These are phyloP conservation scores for Nadsonia commutata DNA, from an alignment of 1,139 yeast genomes.

Conservation along the genomic window DNA sequence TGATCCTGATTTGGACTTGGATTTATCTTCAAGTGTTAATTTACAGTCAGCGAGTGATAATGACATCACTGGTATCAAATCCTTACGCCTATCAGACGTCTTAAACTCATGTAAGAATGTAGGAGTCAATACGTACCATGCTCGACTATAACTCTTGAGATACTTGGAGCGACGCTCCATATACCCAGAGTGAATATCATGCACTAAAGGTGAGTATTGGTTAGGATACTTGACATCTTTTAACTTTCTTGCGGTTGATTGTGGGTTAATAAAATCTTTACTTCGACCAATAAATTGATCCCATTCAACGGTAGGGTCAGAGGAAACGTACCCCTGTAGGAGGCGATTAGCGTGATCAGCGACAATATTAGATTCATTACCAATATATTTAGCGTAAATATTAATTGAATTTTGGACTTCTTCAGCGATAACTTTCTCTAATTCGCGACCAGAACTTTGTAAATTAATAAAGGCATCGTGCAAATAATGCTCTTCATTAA, in stretches of 20 bases:
- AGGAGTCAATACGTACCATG: slow-evolving; percentile 86
- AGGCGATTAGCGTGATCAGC: not conserved
- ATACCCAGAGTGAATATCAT: slow-evolving; percentile 62
- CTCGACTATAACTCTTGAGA: slow-evolving; percentile 74
- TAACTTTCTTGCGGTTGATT: slow-evolving; percentile 51
- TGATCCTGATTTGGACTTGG: slow-evolving; percentile 43
- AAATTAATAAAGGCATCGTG: slow-evolving; percentile 80
- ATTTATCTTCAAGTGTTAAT: slow-evolving; percentile 67
- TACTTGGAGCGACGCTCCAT: slow-evolving; percentile 85
- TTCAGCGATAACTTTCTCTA: slow-evolving; percentile 75
- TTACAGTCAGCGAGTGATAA: slow-evolving; percentile 68
- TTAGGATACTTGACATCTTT: slow-evolving; percentile 51
- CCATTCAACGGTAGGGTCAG: slow-evolving; percentile 81
- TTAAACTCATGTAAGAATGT: slow-evolving; percentile 84
- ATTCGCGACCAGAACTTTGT: slow-evolving; percentile 76
- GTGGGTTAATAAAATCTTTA: slow-evolving; percentile 63
- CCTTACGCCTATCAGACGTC: slow-evolving; percentile 66
- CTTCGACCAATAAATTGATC: slow-evolving; percentile 64
- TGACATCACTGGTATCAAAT: slow-evolving; percentile 79
- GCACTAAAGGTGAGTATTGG: slow-evolving; percentile 55
- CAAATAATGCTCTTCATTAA: slow-evolving; percentile 71
- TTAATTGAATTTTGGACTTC: slow-evolving; percentile 75
- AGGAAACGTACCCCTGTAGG: slow-evolving; percentile 47
- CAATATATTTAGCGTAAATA: slow-evolving; percentile 42
- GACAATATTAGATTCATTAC: slow-evolving; percentile 8